These are phyloP conservation scores for Diplodia sapinea DNA, from an alignment of 2,329 filamentous ascomycete genomes.

Conservation along the genomic window DNA sequence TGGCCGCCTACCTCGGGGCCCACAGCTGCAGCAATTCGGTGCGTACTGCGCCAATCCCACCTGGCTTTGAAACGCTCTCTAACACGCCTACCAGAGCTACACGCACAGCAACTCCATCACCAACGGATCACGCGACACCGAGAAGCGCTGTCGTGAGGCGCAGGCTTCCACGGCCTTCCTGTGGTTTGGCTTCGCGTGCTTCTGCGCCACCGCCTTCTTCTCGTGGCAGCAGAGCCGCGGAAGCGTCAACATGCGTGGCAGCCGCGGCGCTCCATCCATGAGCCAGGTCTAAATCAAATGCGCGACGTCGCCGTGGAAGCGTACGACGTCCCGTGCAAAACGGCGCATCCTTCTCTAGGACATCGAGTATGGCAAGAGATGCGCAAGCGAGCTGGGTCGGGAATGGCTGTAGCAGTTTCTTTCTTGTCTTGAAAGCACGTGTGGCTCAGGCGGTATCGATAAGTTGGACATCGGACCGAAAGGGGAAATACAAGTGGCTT, in stretches of 20 bases:
- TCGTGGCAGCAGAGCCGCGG: slow-evolving; percentile 52
- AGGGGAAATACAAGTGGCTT: slow-evolving; percentile 13
- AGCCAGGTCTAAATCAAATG: slow-evolving; percentile 58
- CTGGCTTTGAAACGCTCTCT: background rate
- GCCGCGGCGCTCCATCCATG: slow-evolving; percentile 57
- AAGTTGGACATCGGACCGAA: slow-evolving; percentile 21
- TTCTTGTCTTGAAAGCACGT: background rate
- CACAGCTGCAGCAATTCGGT: slow-evolving; percentile 70
- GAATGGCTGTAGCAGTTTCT: background rate
- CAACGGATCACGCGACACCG: slow-evolving; percentile 64
- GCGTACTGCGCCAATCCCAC: slow-evolving; percentile 40
- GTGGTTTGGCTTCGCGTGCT: slow-evolving; percentile 76
- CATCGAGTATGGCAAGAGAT: background rate
- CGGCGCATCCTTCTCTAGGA: background rate
- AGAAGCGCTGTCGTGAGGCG: slow-evolving; percentile 74
- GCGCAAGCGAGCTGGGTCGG: background rate
- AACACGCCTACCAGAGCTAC: slow-evolving; percentile 45
- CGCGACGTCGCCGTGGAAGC: background rate
- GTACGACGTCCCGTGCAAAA: background rate
- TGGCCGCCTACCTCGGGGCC: slow-evolving; percentile 71
- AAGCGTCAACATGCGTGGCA: slow-evolving; percentile 52
- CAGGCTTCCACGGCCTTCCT: slow-evolving; percentile 77
- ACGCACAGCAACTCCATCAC: slow-evolving; percentile 62
- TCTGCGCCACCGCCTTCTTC: slow-evolving; percentile 61
- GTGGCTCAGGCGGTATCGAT: slow-evolving; percentile 15